Evolutionary conservation across 805 yeast genomes (phyloP).

Genomic region (Suhomyces tanzawaensis): DNA sequence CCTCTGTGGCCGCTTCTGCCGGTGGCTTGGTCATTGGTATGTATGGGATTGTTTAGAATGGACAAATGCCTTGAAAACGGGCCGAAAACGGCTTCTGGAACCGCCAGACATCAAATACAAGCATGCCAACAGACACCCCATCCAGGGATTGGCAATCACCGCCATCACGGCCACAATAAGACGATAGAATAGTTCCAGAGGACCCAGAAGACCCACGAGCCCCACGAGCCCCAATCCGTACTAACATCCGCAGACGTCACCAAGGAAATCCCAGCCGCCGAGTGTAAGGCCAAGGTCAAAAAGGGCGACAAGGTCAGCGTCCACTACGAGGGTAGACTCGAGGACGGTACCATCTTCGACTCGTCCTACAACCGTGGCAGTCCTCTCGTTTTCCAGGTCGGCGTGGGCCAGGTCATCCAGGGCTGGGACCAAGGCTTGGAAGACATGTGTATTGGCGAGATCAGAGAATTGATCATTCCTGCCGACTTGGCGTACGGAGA

Average conservation of each 20-base stretch:
- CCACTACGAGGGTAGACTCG: slow-evolving; percentile 74
- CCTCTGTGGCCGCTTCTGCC: too few relatives aligned
- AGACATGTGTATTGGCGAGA: slow-evolving; percentile 83
- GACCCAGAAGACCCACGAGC: background rate
- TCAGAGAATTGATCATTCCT: slow-evolving; percentile 77
- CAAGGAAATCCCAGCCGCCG: slow-evolving; percentile 45
- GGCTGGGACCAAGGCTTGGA: slow-evolving; percentile 90
- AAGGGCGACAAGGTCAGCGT: slow-evolving; percentile 70
- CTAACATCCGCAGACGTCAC: slow-evolving; percentile 18
- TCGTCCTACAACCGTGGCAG: slow-evolving; percentile 59
- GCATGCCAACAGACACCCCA: too few relatives aligned
- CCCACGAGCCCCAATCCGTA: background rate
- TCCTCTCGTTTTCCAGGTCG: slow-evolving; percentile 74
- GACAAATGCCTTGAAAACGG: too few relatives aligned
- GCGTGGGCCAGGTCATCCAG: slow-evolving; percentile 73
- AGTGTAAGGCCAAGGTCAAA: slow-evolving; percentile 57
- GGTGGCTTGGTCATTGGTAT: slow-evolving; percentile 28
- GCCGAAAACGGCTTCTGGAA: too few relatives aligned
- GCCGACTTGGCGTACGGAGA: slow-evolving; percentile 75
- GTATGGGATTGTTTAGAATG: too few relatives aligned
- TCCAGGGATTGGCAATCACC: too few relatives aligned
- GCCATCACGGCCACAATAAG: too few relatives aligned
- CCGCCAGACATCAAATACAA: too few relatives aligned
- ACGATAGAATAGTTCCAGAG: too few relatives aligned
- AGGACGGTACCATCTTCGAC: slow-evolving; percentile 73